These are phyloP conservation scores for Trichophyton benhamiae DNA, from an alignment of 2,329 filamentous ascomycete species.

Conservation along the genomic window DNA sequence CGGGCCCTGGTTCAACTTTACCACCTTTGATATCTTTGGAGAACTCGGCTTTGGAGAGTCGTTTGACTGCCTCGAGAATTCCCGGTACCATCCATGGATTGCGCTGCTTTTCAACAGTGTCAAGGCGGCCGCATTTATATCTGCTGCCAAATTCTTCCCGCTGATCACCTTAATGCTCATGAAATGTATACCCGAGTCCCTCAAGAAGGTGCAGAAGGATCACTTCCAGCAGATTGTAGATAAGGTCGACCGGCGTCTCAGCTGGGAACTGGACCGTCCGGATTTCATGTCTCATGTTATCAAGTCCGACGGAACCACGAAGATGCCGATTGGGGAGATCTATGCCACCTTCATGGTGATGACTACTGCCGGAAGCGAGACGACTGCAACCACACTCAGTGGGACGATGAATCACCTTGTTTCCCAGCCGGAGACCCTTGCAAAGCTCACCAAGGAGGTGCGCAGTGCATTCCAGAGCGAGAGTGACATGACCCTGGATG, in stretches of 20 bases:
- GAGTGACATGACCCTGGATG: constrained; percentile 30
- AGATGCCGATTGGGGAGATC: constrained; percentile 11
- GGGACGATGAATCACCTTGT: constrained; percentile 34
- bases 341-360: constrained; percentile 23
- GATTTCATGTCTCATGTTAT: constrained; percentile 7
- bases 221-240: constrained; percentile 6
- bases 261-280: background rate
- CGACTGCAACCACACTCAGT: constrained; percentile 34
- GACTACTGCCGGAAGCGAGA: constrained; percentile 34
- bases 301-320: background rate
- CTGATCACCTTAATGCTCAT: constrained; percentile 11
- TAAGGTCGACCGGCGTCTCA: constrained; percentile 8
- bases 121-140: constrained; percentile 5
- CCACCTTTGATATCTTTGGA: constrained; percentile 24
- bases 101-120: constrained; percentile 15
- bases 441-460: constrained; percentile 30
- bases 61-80: constrained; percentile 21
- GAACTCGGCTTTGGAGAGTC: constrained; percentile 24
- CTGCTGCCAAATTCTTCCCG: constrained; percentile 5
- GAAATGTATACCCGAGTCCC: constrained; percentile 10
- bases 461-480: constrained; percentile 26
- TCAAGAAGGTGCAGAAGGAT: constrained; percentile 5
- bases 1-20: constrained; percentile 23
- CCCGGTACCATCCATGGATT: constrained; percentile 20
- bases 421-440: constrained; percentile 20